Conservation (phyloP, 2,329 filamentous ascomycete genomes). For the Alternaria gaisen region DNA sequence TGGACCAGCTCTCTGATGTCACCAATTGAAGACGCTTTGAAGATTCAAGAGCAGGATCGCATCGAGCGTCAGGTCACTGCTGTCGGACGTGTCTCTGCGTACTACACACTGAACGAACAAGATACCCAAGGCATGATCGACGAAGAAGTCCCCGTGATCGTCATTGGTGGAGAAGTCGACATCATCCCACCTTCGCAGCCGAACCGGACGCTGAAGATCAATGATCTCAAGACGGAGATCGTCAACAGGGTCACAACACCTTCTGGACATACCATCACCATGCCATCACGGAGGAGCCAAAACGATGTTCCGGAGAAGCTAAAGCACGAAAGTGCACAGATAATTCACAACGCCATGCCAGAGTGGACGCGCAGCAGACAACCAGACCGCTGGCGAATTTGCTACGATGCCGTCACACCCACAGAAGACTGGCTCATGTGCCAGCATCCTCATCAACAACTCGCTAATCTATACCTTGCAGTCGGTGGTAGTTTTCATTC, state of each 20-base stretch:
- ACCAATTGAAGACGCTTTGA: conserved; percentile 56
- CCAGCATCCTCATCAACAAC: conserved; percentile 58
- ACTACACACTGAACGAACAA: conserved; percentile 61
- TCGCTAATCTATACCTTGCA: conserved; percentile 66
- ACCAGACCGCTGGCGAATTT: conserved; percentile 58
- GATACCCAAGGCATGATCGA: conserved; percentile 55
- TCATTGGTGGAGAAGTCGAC: conserved; percentile 58
- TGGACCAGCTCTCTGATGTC: conserved; percentile 65
- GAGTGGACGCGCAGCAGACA: conserved; percentile 42
- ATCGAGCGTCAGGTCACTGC: conserved; percentile 64
- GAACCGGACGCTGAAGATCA: conserved; percentile 65
- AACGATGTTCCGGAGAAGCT: conserved; percentile 53
- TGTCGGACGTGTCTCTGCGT: conserved; percentile 67
- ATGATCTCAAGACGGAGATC: conserved; percentile 65
- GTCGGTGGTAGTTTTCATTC: conserved; percentile 70
- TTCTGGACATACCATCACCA: conserved; percentile 63
- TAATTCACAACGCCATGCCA: conserved; percentile 42
- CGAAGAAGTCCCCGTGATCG: conserved; percentile 64
- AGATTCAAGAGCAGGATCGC: conserved; percentile 56
- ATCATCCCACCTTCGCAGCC: conserved; percentile 61
- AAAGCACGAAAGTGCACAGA: conserved; percentile 52
- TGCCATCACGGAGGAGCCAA: conserved; percentile 59
- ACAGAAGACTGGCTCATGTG: conserved; percentile 70
- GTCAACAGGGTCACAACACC: conserved; percentile 61
- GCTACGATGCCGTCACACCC: conserved; percentile 69